A percentile compares a stretch with the other conserved stretches of the same genome.
phyloP scores from a whole-genome alignment of 768 basidiomycete species.

The Leccinellum rugosiceps region DNA sequence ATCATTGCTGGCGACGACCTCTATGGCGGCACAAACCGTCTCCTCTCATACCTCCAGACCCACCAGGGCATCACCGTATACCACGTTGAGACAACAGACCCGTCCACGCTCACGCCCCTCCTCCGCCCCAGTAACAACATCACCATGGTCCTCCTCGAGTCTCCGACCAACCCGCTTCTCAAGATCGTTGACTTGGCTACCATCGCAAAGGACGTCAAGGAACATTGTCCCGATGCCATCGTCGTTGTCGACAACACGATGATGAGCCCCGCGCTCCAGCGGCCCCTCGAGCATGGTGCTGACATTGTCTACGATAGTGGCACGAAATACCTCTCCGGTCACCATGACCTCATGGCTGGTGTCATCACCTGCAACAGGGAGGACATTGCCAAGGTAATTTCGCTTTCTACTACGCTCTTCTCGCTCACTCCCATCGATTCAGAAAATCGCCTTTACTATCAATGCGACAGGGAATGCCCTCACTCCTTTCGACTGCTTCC shows the following conservation, averaged over 20 bases:
- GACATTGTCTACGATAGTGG: constrained; percentile 98
- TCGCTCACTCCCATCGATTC: constrained; percentile 4
- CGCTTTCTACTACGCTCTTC: background rate
- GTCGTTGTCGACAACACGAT: constrained; percentile 97
- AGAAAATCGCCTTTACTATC: constrained; percentile 89
- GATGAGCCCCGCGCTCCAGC: constrained; percentile 98
- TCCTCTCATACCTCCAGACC: constrained; percentile 82
- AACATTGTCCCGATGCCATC: constrained; percentile 73
- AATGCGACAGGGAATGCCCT: constrained; percentile 94
- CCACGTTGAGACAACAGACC: constrained; percentile 90
- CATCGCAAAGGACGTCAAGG: constrained; percentile 83
- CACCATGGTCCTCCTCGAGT: constrained; percentile 94
- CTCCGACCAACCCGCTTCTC: constrained; percentile 94
- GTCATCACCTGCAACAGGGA: constrained; percentile 90
- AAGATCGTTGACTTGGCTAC: constrained; percentile 88
- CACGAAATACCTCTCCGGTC: constrained; percentile 96
- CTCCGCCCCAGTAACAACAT: constrained; percentile 68
- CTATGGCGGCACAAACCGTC: constrained; percentile 96
- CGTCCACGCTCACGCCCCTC: constrained; percentile 55
- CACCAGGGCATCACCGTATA: constrained; percentile 88
- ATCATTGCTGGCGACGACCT: constrained; percentile 96
- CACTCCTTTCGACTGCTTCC: constrained; percentile 94
- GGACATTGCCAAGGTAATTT: constrained; percentile 74
- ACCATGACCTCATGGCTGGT: constrained; percentile 99
- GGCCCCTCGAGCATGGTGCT: constrained; percentile 92